Percentiles rank a stretch among this genome's conserved stretches.
Evolutionary conservation across 768 basidiomycete species (phyloP).

Genomic region (Calocybe cyanea): DNA sequence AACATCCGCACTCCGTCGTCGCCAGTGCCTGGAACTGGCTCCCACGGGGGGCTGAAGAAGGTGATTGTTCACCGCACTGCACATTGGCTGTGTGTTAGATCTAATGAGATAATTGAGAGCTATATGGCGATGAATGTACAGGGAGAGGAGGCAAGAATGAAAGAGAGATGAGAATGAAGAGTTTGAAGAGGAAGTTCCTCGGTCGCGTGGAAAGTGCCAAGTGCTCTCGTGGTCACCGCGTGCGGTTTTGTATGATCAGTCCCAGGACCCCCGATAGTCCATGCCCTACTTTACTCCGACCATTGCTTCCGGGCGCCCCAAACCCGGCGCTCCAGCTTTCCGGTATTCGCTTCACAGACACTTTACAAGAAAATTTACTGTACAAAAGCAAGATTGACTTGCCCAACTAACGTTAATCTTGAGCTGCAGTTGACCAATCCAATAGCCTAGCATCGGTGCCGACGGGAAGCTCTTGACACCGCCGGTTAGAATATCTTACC

Average conservation of each 20-base stretch:
- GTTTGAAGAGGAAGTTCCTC: conserved; percentile 22
- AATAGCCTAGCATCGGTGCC: neutral
- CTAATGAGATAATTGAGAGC: neutral
- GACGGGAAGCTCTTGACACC: neutral
- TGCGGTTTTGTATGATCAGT: conserved; percentile 30
- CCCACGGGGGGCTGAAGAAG: conserved; percentile 5
- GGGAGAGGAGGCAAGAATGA: conserved; percentile 13
- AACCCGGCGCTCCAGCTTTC: neutral
- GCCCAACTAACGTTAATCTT: neutral
- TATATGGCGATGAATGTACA: conserved; percentile 9
- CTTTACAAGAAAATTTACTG: no score
- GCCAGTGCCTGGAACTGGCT: conserved; percentile 17
- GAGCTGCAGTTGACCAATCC: neutral
- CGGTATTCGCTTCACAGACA: conserved; percentile 13
- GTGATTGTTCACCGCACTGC: conserved; percentile 9
- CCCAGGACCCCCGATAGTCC: conserved; percentile 17
- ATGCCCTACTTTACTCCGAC: conserved; percentile 9
- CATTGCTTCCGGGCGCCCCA: conserved; percentile 8
- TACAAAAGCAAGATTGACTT: neutral
- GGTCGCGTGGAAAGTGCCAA: conserved; percentile 36
- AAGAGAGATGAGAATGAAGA: conserved; percentile 20
- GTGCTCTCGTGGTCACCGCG: conserved; percentile 43
- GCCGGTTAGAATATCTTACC: neutral
- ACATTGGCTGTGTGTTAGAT: conserved; percentile 1
- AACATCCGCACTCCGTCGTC: conserved; percentile 81